Conservation (phyloP, 2,329 filamentous ascomycete species). For the Microdochium bolleyi region DNA sequence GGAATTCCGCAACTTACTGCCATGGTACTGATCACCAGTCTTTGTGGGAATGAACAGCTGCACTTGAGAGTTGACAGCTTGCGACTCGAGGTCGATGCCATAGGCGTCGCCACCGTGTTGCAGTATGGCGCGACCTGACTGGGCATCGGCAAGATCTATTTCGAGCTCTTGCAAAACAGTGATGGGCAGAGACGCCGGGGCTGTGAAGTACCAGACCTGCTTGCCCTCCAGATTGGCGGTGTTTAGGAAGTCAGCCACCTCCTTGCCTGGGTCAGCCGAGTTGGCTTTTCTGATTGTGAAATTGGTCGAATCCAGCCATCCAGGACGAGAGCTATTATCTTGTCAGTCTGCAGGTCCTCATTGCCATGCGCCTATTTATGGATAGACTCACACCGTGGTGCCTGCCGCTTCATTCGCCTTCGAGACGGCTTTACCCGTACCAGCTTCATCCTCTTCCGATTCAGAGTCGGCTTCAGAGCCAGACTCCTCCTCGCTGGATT, state of each 20-base stretch:
- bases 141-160: conserved; percentile 47
- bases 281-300: conserved; percentile 44
- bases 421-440: conserved; percentile 7
- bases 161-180: conserved; percentile 57
- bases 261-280: conserved; percentile 30
- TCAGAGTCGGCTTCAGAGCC: conserved; percentile 6
- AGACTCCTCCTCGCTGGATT: neutral
- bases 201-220: conserved; percentile 75
- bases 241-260: conserved; percentile 47
- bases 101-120: conserved; percentile 58
- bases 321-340: conserved; percentile 16
- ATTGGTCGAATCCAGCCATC: conserved; percentile 39
- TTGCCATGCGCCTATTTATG: too few relatives aligned
- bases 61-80: conserved; percentile 41
- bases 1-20: conserved; percentile 32
- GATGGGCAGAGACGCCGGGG: conserved; percentile 62
- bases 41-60: conserved; percentile 54
- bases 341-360: neutral
- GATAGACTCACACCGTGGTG: neutral
- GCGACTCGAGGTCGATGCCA: conserved; percentile 44
- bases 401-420: conserved; percentile 5
- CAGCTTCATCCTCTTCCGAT: conserved; percentile 15
- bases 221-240: conserved; percentile 56
- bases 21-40: conserved; percentile 43
- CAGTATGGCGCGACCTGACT: conserved; percentile 46